phyloP scores from a whole-genome alignment of 257 asterid genomes.

The Pogostemon cablin region DNA sequence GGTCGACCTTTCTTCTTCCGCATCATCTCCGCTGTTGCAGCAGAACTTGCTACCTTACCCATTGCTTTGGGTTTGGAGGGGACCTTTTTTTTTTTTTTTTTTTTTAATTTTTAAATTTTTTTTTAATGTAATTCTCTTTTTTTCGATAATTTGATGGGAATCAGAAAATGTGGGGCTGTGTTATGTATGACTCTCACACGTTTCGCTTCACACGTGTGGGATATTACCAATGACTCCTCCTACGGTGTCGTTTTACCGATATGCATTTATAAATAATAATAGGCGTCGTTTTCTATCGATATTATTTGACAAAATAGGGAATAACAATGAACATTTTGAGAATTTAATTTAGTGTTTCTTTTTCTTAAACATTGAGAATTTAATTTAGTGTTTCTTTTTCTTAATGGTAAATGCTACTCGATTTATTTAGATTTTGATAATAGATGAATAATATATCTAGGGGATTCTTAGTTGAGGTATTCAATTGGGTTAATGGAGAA shows the following conservation, averaged over 20 bases:
- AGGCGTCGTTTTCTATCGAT: neutral
- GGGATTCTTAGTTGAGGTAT: too few species aligned
- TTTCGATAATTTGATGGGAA: constrained; percentile 1
- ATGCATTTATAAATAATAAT: neutral
- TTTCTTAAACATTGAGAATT: too few species aligned
- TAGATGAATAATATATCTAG: too few species aligned
- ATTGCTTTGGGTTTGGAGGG: constrained; percentile 48
- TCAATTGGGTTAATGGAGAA: too few species aligned
- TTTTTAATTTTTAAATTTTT: neutral
- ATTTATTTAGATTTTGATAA: too few species aligned
- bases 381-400: too few species aligned
- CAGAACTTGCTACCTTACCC: constrained; percentile 62
- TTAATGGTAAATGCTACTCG: too few species aligned
- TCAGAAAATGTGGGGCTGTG: constrained; percentile 14
- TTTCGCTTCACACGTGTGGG: constrained; percentile 27
- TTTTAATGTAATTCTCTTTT: neutral
- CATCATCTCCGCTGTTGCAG: constrained; percentile 55
- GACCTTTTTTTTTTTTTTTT: constrained; percentile 51
- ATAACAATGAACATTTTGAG: neutral
- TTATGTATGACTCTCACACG: constrained; percentile 30
- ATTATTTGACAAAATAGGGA: neutral
- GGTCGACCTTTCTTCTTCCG: constrained; percentile 78
- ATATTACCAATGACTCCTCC: neutral
- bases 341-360: neutral
- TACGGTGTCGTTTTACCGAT: constrained; percentile 12